Conservation (phyloP, 2,329 filamentous ascomycete genomes). For the Fonsecaea pugnacius region DNA sequence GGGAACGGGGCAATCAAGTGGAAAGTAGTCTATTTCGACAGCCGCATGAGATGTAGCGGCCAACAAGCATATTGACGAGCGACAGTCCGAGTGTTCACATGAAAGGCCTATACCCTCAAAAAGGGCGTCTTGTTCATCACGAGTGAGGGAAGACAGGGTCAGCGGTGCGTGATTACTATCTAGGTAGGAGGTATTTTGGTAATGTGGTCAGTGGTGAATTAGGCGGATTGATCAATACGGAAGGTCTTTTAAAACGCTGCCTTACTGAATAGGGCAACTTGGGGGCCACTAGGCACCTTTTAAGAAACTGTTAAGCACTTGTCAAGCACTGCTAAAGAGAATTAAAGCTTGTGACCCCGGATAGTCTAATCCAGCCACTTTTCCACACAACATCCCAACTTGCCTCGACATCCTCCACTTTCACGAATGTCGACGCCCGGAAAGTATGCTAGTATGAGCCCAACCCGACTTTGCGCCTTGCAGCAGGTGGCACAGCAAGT, state of each 20-base stretch:
- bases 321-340: neutral
- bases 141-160: neutral
- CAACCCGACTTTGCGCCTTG: neutral
- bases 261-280: neutral
- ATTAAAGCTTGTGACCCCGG: neutral
- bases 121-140: neutral
- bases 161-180: too few species aligned
- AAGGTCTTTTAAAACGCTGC: neutral
- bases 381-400: neutral
- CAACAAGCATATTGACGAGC: neutral
- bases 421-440: neutral
- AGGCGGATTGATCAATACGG: neutral
- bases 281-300: neutral
- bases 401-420: neutral
- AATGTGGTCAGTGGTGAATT: neutral
- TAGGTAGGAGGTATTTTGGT: neutral
- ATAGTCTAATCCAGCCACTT: slow-evolving; percentile 1
- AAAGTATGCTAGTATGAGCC: neutral
- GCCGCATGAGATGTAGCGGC: neutral
- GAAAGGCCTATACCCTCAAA: too few species aligned
- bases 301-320: neutral
- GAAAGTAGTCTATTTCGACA: neutral
- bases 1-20: neutral
- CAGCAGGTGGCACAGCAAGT: neutral
- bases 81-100: too few species aligned